Conservation (phyloP, 1,284 basidiomycete genomes). For the Gymnopus androsaceus region DNA sequence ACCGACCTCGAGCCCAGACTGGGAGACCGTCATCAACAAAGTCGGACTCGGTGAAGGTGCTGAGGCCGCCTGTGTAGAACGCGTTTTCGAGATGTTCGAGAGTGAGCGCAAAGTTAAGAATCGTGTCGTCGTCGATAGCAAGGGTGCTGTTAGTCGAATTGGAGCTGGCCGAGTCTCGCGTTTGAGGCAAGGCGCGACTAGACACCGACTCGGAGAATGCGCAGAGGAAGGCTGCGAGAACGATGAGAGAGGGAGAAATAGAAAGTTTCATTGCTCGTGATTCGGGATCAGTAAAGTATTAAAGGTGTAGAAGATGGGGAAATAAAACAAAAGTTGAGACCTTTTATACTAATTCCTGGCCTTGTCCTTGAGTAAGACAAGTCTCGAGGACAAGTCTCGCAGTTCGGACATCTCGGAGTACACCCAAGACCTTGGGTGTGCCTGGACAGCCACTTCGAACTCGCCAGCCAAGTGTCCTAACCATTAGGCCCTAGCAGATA, state of each 20-base stretch:
- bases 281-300: not conserved
- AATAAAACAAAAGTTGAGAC: too few relatives aligned
- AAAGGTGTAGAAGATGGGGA: too few relatives aligned
- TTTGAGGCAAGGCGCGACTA: not conserved
- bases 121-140: slow-evolving; percentile 28
- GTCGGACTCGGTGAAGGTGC: slow-evolving; percentile 37
- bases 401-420: too few relatives aligned
- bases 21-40: slow-evolving; percentile 48
- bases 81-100: slow-evolving; percentile 58
- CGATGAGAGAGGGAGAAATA: not conserved
- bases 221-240: not conserved
- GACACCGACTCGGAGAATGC: not conserved
- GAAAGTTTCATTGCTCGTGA: not conserved
- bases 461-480: too few relatives aligned
- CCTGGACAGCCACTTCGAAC: too few relatives aligned
- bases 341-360: too few relatives aligned
- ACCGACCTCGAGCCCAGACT: slow-evolving; percentile 43
- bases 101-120: slow-evolving; percentile 52
- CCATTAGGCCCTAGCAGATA: too few relatives aligned
- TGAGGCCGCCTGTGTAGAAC: slow-evolving; percentile 40
- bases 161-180: not conserved
- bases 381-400: too few relatives aligned
- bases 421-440: too few relatives aligned
- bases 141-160: too few relatives aligned
- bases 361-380: too few relatives aligned